Conservation (phyloP, 2,329 filamentous ascomycete genomes). For the Ophiostoma novo-ulmi region DNA sequence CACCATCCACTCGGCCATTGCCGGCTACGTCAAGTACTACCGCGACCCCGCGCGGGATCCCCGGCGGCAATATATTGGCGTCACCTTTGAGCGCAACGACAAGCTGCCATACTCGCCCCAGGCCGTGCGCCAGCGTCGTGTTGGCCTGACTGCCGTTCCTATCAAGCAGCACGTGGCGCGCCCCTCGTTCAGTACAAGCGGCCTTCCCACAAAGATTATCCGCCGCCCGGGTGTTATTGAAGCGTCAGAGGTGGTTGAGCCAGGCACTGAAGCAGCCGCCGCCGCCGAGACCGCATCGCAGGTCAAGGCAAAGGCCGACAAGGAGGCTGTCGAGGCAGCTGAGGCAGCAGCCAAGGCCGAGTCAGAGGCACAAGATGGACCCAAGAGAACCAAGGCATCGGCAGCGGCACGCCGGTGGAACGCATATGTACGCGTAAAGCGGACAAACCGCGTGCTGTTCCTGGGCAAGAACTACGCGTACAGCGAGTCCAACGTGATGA, state of each 20-base stretch:
- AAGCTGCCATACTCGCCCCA: constrained; percentile 71
- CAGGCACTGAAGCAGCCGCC: background rate
- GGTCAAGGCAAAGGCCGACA: background rate
- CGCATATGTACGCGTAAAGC: constrained; percentile 27
- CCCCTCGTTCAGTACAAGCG: constrained; percentile 36
- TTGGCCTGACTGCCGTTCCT: constrained; percentile 63
- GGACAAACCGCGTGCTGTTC: constrained; percentile 27
- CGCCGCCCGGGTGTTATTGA: constrained; percentile 30
- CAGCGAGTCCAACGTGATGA: constrained; percentile 55
- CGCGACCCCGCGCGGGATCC: constrained; percentile 77
- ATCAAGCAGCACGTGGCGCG: constrained; percentile 33
- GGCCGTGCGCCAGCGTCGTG: constrained; percentile 65
- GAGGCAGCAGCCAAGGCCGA: background rate
- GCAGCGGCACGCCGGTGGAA: constrained; percentile 28
- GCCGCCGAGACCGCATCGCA: constrained; percentile 18
- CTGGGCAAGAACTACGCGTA: constrained; percentile 48
- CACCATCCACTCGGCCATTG: constrained; percentile 80
- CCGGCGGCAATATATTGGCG: constrained; percentile 88
- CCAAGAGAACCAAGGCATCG: constrained; percentile 19
- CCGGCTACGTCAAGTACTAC: constrained; percentile 96
- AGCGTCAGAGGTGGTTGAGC: background rate
- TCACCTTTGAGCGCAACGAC: constrained; percentile 78
- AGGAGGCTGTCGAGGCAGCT: constrained; percentile 18
- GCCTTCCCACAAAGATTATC: constrained; percentile 34
- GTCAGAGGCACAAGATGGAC: background rate